Conservation (phyloP, 257 asterid species). For the Craterostigma plantagineum region DNA sequence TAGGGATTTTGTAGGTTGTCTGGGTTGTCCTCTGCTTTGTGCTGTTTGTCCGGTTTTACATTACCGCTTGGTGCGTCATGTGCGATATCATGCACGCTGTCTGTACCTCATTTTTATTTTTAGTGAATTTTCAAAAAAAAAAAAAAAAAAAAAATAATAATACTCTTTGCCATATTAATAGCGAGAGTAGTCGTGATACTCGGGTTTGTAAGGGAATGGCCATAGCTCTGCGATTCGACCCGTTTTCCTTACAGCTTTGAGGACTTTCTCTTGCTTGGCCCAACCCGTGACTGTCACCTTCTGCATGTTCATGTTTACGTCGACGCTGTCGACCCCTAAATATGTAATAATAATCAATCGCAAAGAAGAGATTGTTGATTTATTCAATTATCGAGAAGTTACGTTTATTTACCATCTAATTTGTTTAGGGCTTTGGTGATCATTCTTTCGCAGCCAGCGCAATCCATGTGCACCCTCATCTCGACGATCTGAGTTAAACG, state of each 20-base stretch:
- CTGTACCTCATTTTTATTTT: too few species aligned
- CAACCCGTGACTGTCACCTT: constrained; percentile 60
- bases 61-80: too few species aligned
- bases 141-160: too few species aligned
- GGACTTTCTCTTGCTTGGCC: constrained; percentile 37
- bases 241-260: constrained; percentile 33
- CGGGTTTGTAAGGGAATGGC: constrained; percentile 67
- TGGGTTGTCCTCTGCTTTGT: too few species aligned
- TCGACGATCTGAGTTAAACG: constrained; percentile 35
- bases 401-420: constrained; percentile 30
- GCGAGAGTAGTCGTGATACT: constrained; percentile 27
- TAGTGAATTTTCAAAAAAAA: too few species aligned
- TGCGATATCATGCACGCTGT: too few species aligned
- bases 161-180: constrained; percentile 18
- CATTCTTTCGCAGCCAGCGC: constrained; percentile 57
- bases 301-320: constrained; percentile 48
- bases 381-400: background rate
- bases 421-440: too few species aligned
- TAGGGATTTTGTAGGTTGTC: too few species aligned
- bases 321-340: constrained; percentile 44
- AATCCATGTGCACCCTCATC: constrained; percentile 80
- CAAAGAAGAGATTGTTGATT: background rate
- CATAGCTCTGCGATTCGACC: constrained; percentile 56
- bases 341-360: background rate
- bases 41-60: too few species aligned